Evolutionary conservation across 345 rosid genomes (phyloP).

Genomic region (Melaleuca alternifolia): DNA sequence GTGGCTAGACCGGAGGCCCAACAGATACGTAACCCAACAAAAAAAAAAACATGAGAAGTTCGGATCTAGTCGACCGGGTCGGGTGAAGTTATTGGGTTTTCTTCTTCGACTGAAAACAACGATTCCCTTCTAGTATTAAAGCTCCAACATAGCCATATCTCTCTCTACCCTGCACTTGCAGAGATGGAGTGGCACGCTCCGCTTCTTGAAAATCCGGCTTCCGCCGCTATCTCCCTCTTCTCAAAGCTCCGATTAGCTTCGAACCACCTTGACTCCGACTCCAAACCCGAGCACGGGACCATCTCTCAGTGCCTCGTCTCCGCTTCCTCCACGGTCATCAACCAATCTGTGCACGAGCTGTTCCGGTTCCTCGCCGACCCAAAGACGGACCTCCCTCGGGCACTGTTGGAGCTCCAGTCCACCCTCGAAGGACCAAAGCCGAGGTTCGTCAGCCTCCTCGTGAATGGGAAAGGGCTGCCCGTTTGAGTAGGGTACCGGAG

Average conservation of each 20-base stretch:
- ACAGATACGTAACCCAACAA: neutral
- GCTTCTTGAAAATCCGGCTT: slow-evolving; percentile 51
- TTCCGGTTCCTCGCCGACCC: slow-evolving; percentile 63
- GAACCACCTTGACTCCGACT: slow-evolving; percentile 28
- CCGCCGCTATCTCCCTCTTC: slow-evolving; percentile 62
- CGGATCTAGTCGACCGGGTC: neutral
- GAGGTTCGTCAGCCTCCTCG: slow-evolving; percentile 33
- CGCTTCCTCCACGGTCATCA: slow-evolving; percentile 52
- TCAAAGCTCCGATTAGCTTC: slow-evolving; percentile 60
- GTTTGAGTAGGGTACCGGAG: slow-evolving; percentile 36
- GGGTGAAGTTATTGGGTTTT: neutral
- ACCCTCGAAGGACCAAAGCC: slow-evolving; percentile 64
- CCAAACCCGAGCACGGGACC: slow-evolving; percentile 48
- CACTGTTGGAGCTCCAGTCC: slow-evolving; percentile 62
- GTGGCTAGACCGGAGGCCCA: neutral
- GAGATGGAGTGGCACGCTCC: slow-evolving; percentile 50
- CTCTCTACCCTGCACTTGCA: neutral
- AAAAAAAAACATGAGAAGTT: neutral
- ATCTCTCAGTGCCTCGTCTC: slow-evolving; percentile 58
- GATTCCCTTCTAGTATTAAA: neutral
- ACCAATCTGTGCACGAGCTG: slow-evolving; percentile 77
- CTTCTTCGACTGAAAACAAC: no score
- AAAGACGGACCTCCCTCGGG: slow-evolving; percentile 35
- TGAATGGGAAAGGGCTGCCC: slow-evolving; percentile 59
- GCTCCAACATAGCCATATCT: neutral